Conservation (phyloP, 1,284 basidiomycete species). For the Naganishia cerealis region DNA sequence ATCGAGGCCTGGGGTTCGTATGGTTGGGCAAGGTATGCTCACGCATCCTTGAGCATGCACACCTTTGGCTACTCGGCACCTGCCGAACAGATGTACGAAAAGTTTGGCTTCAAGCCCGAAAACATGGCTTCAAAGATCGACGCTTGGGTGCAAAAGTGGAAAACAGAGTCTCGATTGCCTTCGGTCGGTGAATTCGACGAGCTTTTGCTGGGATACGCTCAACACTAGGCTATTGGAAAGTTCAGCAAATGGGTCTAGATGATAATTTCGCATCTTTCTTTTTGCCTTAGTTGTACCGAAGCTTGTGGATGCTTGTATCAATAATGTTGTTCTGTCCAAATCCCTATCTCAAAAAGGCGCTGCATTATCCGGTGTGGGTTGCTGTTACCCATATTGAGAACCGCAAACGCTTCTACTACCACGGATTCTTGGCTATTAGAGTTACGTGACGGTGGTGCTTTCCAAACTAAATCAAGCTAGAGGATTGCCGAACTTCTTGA, state of each 20-base stretch:
- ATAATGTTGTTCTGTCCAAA: neutral
- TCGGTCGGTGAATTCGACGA: conserved; percentile 49
- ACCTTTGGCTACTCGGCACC: conserved; percentile 48
- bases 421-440: too few species aligned
- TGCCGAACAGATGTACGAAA: conserved; percentile 42
- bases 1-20: conserved; percentile 47
- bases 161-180: conserved; percentile 37
- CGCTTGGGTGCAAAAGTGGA: conserved; percentile 36
- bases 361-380: too few species aligned
- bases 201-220: conserved; percentile 37
- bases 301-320: neutral
- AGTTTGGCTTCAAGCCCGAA: conserved; percentile 47
- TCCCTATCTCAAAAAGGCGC: too few species aligned
- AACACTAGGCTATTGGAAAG: conserved; percentile 33
- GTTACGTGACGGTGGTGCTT: too few species aligned
- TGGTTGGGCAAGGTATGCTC: conserved; percentile 50
- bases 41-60: conserved; percentile 47
- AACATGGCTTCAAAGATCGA: conserved; percentile 42
- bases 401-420: too few species aligned
- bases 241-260: neutral
- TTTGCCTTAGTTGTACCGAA: neutral
- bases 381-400: too few species aligned
- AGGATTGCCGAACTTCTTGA: too few species aligned
- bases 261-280: neutral
- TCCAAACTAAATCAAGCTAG: too few species aligned